Conservation (phyloP, 2,329 filamentous ascomycete species). For the Stagonosporopsis chrysanthemi region DNA sequence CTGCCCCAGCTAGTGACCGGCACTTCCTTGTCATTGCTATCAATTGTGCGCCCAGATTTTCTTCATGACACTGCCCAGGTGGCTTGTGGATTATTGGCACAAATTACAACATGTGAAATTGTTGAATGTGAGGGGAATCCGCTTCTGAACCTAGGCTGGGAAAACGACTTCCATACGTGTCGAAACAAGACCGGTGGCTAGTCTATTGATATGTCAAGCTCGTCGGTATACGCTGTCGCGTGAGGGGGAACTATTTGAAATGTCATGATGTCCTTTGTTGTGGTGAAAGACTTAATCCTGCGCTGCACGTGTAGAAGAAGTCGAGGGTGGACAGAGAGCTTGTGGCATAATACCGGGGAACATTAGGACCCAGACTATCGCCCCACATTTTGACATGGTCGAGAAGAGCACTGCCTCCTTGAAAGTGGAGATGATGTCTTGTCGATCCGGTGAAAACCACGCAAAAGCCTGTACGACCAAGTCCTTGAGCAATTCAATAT, state of each 20-base stretch:
- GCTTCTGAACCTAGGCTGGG: too few species aligned
- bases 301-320: too few species aligned
- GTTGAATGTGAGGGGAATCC: too few species aligned
- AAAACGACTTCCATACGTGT: too few species aligned
- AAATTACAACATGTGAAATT: background rate
- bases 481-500: background rate
- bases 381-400: background rate
- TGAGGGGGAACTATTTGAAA: too few species aligned
- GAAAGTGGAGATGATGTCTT: background rate
- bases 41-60: background rate
- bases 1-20: background rate
- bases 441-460: background rate
- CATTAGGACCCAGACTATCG: background rate
- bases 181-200: too few species aligned
- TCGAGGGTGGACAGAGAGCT: background rate
- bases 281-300: too few species aligned
- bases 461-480: background rate
- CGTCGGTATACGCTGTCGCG: too few species aligned
- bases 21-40: background rate
- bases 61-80: background rate
- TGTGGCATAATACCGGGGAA: background rate
- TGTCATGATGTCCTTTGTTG: too few species aligned
- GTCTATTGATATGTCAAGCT: too few species aligned
- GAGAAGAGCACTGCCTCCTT: background rate
- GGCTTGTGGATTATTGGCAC: background rate